A percentile compares a stretch with the other conserved stretches of the same genome.
Evolutionary conservation across 768 basidiomycete genomes (phyloP).

Genomic region (Strobilomyces echinocephalus): DNA sequence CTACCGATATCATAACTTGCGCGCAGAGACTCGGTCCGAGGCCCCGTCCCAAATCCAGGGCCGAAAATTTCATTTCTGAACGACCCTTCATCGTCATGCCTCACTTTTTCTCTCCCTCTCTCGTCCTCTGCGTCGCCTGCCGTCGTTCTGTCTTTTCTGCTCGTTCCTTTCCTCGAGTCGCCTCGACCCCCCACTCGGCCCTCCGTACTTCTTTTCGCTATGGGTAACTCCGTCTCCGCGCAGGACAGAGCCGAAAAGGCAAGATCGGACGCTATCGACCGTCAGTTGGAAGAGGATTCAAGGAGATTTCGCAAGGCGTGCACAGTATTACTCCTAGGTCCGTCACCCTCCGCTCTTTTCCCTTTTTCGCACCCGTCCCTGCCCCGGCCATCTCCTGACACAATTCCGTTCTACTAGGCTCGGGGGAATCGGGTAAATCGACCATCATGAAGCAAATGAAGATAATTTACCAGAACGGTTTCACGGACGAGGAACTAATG

Average conservation of each 20-base stretch:
- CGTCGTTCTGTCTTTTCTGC: background rate
- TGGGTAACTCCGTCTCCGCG: slow-evolving; percentile 66
- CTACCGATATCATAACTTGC: no score
- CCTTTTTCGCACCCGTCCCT: slow-evolving; percentile 4
- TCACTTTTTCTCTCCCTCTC: background rate
- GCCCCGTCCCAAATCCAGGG: no score
- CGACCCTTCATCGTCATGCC: slow-evolving; percentile 2
- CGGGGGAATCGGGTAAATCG: slow-evolving; percentile 91
- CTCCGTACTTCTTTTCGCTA: slow-evolving; percentile 23
- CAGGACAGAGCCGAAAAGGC: slow-evolving; percentile 53
- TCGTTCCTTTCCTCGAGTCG: background rate
- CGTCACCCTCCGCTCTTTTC: slow-evolving; percentile 27
- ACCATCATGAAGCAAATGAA: slow-evolving; percentile 99
- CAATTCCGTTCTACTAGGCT: slow-evolving; percentile 46
- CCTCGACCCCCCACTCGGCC: background rate
- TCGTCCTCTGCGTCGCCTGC: background rate
- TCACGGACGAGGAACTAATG: slow-evolving; percentile 69
- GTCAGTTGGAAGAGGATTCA: slow-evolving; percentile 79
- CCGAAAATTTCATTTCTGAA: no score
- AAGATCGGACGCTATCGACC: slow-evolving; percentile 38
- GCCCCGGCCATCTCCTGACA: background rate
- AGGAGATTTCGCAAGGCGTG: slow-evolving; percentile 81
- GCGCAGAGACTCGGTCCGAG: no score
- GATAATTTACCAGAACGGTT: slow-evolving; percentile 44
- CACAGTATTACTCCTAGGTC: slow-evolving; percentile 87